These are phyloP conservation scores for Psilocybe sp. DNA, from an alignment of 768 basidiomycete genomes.

Conservation along the genomic window DNA sequence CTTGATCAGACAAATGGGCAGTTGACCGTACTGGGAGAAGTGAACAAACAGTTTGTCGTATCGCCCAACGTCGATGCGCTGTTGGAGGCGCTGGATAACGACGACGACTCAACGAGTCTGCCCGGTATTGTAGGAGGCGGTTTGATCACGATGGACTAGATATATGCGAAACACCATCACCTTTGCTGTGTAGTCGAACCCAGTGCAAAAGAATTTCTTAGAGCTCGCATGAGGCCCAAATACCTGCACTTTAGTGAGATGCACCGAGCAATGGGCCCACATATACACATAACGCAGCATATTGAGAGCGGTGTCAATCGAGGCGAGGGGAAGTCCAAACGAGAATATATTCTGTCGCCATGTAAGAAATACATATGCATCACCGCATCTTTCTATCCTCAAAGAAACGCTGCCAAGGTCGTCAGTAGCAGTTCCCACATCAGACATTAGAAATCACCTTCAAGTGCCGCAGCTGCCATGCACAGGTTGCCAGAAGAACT, in stretches of 20 bases:
- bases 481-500: constrained; percentile 79
- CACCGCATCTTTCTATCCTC: constrained; percentile 81
- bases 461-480: constrained; percentile 92
- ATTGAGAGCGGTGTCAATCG: no score
- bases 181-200: no score
- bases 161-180: no score
- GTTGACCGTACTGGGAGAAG: constrained; percentile 77
- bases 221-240: no score
- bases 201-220: no score
- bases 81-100: constrained; percentile 59
- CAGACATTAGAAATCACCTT: constrained; percentile 48
- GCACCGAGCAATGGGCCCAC: no score
- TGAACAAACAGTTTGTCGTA: constrained; percentile 80
- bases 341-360: no score
- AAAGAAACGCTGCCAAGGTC: constrained; percentile 64
- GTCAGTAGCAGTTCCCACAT: neutral
- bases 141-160: constrained; percentile 53
- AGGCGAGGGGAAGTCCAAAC: no score
- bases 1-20: constrained; percentile 59
- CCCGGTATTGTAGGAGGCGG: constrained; percentile 33
- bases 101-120: constrained; percentile 29
- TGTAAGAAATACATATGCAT: constrained; percentile 6
- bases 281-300: no score
- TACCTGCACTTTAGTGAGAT: no score
- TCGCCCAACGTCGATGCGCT: constrained; percentile 82